Evolutionary conservation across 2,329 filamentous ascomycete genomes (phyloP), one percentile per base, ranked within the genome.

Genomic region (Aureobasidium leucospermi): DNA sequence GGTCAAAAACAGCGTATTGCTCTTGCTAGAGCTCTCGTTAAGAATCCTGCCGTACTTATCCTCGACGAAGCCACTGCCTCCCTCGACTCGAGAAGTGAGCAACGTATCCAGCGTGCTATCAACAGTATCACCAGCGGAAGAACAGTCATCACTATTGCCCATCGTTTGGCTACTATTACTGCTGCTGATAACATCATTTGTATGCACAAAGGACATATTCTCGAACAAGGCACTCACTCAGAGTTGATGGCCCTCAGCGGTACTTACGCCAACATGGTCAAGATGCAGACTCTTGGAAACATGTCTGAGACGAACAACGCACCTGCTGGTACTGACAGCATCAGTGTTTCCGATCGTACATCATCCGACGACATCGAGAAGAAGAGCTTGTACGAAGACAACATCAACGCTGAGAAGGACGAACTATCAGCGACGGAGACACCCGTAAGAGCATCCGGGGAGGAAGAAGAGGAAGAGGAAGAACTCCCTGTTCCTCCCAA

Each of bases 181-280:
- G 65, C 68, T 16, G 73, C 74, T 13, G 75, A 77, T 64, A 68
- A 73, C 5, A 76, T 77, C 46, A 73, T 76, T 48, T 63, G 76
- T 58, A 73, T 81, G 43, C 85, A 86, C 10, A 62, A 74, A 70
- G 36, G 79, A 75, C 3, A 70, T 66, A 32, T 78, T 51, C 74
- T 78, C 9, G 79, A 80, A 58, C 72, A 76, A 63, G 79, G 79
- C 6, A 74, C 71, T 32, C 78, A 81, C 66, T 69, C 73, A 13
- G 76, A 81, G 58, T 65, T 81, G 52, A 70, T 81, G 38, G 63
- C 62, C 11, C 47, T 49, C 23, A 56, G 65, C 36, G 67, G 65
- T 6, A 70, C 74, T 0, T 81, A 80, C 63, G 77, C 78, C 0
- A 75, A 76, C 16, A 76, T 82, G 70, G 74, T 81, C 10, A 71